Evolutionary conservation across 768 basidiomycete species (phyloP).

Genomic region (Pulveroboletus sp.): DNA sequence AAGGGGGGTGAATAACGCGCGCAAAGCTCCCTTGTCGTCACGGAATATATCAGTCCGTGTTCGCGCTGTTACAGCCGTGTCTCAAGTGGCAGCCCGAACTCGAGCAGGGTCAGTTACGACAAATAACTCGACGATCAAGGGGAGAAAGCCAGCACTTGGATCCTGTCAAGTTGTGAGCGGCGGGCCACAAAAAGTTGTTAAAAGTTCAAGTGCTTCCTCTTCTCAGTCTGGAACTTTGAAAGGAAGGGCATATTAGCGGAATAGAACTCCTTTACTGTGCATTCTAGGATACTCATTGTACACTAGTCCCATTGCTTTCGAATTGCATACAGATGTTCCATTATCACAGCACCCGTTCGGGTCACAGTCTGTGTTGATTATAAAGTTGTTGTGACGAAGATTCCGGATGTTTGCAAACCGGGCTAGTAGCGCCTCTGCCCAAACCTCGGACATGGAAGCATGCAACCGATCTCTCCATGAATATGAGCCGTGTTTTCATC

Average conservation of each 20-base stretch:
- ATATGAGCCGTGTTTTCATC: too few species aligned
- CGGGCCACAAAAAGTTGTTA: constrained; percentile 9
- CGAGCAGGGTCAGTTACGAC: constrained; percentile 10
- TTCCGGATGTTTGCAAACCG: not conserved
- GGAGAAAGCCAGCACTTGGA: constrained; percentile 7
- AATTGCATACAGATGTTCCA: constrained; percentile 2
- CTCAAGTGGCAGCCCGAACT: constrained; percentile 8
- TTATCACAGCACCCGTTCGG: not conserved
- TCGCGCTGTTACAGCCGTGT: constrained; percentile 6
- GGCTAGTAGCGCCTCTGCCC: not conserved
- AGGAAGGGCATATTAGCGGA: constrained; percentile 14
- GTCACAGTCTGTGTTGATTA: not conserved
- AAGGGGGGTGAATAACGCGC: constrained; percentile 11
- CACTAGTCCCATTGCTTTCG: constrained; percentile 11
- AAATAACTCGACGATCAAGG: constrained; percentile 8
- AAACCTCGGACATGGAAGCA: not conserved
- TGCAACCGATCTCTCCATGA: not conserved
- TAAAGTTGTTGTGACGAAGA: not conserved
- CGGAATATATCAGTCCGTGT: constrained; percentile 7
- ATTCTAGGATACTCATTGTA: constrained; percentile 20
- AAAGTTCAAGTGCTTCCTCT: constrained; percentile 23
- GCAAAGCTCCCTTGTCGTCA: constrained; percentile 11
- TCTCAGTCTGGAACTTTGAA: constrained; percentile 25
- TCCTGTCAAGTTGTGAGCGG: constrained; percentile 11
- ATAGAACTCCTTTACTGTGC: not conserved